phyloP scores from a whole-genome alignment of 257 asterid species.

The Solanum commersonii region DNA sequence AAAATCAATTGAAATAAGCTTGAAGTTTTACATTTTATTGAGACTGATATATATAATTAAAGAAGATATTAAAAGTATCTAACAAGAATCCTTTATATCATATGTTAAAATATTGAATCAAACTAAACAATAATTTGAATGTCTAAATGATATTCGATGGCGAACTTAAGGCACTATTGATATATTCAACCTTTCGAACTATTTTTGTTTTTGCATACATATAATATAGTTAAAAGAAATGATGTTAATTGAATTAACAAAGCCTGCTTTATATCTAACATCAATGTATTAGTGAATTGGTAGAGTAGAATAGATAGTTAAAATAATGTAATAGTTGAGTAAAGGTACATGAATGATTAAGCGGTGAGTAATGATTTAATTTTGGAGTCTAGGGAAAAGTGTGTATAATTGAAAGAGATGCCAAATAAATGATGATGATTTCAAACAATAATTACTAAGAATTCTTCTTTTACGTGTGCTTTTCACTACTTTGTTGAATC shows the following conservation, averaged over 20 bases:
- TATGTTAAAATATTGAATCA: neutral
- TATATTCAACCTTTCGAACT: neutral
- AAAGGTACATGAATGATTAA: neutral
- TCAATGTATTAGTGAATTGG: neutral
- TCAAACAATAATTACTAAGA: neutral
- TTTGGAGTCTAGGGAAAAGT: neutral
- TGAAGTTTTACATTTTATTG: neutral
- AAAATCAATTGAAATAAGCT: neutral
- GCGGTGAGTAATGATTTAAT: neutral
- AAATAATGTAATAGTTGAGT: neutral
- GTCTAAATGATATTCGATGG: neutral
- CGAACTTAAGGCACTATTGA: neutral
- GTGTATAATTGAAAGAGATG: neutral
- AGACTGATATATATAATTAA: neutral
- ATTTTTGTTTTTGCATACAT: neutral
- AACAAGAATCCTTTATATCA: neutral
- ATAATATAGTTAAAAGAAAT: neutral
- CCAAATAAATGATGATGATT: neutral
- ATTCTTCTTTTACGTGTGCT: neutral
- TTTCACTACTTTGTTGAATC: neutral
- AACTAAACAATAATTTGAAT: neutral
- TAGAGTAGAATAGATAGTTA: neutral
- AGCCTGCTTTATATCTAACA: neutral
- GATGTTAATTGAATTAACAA: neutral
- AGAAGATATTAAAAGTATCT: neutral